A percentile compares a stretch with the other conserved stretches of the same genome.
Conservation (phyloP, 345 rosid species). For the Salix arbutifolia region DNA sequence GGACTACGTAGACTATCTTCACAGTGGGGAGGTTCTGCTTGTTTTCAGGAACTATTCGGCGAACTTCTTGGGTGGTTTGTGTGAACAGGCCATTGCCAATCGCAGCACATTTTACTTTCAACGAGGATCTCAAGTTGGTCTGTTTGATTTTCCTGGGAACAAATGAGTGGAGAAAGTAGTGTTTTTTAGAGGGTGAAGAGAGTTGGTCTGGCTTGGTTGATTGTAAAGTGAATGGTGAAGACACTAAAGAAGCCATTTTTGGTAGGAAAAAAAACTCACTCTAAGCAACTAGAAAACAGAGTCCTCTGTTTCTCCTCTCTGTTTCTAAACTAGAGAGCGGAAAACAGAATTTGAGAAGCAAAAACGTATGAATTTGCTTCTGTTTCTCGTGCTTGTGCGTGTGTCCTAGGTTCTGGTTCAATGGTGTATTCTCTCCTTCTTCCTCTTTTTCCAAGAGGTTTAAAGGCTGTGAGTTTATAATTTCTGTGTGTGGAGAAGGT, state of each 20-base stretch:
- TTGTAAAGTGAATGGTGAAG: constrained; percentile 62
- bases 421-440: constrained; percentile 1
- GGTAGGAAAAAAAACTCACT: neutral
- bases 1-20: constrained; percentile 85
- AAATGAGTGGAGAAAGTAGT: constrained; percentile 67
- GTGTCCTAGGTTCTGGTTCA: neutral
- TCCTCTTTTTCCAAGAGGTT: neutral
- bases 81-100: constrained; percentile 95
- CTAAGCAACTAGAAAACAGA: constrained; percentile 16
- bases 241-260: constrained; percentile 70
- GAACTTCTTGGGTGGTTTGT: constrained; percentile 85
- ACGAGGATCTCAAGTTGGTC: constrained; percentile 34
- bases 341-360: neutral
- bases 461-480: constrained; percentile 14
- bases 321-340: constrained; percentile 18
- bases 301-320: constrained; percentile 18
- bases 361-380: neutral
- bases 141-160: constrained; percentile 43
- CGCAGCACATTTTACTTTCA: constrained; percentile 55
- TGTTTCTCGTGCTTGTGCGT: neutral
- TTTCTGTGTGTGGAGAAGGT: neutral
- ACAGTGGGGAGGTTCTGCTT: constrained; percentile 68
- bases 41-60: constrained; percentile 73
- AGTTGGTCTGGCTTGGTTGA: constrained; percentile 64
- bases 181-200: constrained; percentile 67